A percentile compares a stretch with the other conserved stretches of the same genome.
phyloP scores from a whole-genome alignment of 78 protist genomes.

The Chrysochromulina parva region DNA sequence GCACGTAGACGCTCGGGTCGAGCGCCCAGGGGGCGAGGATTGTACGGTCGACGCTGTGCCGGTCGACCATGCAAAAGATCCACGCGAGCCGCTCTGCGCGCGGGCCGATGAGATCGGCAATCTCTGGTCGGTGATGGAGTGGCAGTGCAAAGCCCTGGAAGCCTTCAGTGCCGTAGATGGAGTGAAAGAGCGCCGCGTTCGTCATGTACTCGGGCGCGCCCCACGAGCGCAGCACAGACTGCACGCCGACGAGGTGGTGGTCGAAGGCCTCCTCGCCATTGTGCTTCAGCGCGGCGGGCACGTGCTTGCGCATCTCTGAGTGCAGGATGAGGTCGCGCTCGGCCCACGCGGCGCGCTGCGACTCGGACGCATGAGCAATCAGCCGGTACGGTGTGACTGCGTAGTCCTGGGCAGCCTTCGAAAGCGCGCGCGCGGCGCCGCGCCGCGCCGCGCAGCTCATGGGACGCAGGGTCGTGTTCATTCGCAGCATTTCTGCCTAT shows the following conservation, averaged over 20 bases:
- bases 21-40: not conserved
- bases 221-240: slow-evolving; percentile 6
- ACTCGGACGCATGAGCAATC: not conserved
- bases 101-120: not conserved
- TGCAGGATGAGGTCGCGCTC: not conserved
- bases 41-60: not conserved
- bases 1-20: not conserved
- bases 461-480: too few relatives aligned
- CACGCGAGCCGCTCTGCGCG: slow-evolving; percentile 7
- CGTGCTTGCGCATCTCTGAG: not conserved
- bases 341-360: not conserved
- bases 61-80: slow-evolving; percentile 28
- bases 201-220: not conserved
- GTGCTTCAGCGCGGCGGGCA: slow-evolving; percentile 15
- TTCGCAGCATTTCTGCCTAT: too few relatives aligned
- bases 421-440: too few relatives aligned
- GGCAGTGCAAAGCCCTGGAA: slow-evolving; percentile 34
- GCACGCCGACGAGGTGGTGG: slow-evolving; percentile 5
- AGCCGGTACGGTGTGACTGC: not conserved
- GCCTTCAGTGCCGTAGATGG: slow-evolving; percentile 35
- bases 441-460: too few relatives aligned
- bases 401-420: not conserved
- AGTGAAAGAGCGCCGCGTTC: slow-evolving; percentile 27
- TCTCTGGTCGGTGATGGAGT: not conserved
- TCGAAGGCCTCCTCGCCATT: not conserved